Evolutionary conservation across 192 early-diverging fungal genomes (phyloP).

Genomic region (Coemansia sp.): DNA sequence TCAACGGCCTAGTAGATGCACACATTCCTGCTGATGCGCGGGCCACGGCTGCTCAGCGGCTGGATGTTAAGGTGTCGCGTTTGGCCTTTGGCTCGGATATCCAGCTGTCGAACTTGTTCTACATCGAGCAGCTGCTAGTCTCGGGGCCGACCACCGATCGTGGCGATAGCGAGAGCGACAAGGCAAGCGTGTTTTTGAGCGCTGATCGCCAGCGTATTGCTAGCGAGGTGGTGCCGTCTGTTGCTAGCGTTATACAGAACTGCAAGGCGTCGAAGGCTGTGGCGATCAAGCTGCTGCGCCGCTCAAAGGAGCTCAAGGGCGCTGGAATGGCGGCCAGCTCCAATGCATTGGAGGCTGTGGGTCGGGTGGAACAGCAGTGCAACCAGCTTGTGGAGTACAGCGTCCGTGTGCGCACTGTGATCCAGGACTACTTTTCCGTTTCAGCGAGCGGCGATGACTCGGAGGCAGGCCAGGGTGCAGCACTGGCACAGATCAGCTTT

Average conservation of each 20-base stretch:
- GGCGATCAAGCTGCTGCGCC: slow-evolving; percentile 69
- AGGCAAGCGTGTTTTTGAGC: slow-evolving; percentile 6
- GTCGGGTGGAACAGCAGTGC: slow-evolving; percentile 17
- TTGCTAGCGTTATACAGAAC: slow-evolving; percentile 33
- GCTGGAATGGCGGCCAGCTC: slow-evolving; percentile 13
- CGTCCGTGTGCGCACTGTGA: slow-evolving; percentile 15
- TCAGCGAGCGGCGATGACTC: not conserved
- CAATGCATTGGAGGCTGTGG: slow-evolving; percentile 16
- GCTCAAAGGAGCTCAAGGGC: slow-evolving; percentile 60
- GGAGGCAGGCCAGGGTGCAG: not conserved
- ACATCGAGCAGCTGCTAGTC: slow-evolving; percentile 40
- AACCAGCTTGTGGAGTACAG: slow-evolving; percentile 25
- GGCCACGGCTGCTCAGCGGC: slow-evolving; percentile 57
- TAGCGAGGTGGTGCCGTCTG: slow-evolving; percentile 40
- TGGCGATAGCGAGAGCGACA: not conserved
- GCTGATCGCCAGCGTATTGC: slow-evolving; percentile 28
- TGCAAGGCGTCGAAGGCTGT: slow-evolving; percentile 62
- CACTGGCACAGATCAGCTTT: not conserved
- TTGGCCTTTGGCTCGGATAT: slow-evolving; percentile 72
- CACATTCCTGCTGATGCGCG: slow-evolving; percentile 59
- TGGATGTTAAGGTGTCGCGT: slow-evolving; percentile 54
- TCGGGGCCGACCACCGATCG: not conserved
- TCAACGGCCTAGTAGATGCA: slow-evolving; percentile 67
- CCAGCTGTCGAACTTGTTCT: slow-evolving; percentile 61
- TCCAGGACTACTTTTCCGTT: slow-evolving; percentile 23